Base-by-base conservation (phyloP, 2,329 filamentous ascomycete species). In the Scleromitrula shiraiana region DNA sequence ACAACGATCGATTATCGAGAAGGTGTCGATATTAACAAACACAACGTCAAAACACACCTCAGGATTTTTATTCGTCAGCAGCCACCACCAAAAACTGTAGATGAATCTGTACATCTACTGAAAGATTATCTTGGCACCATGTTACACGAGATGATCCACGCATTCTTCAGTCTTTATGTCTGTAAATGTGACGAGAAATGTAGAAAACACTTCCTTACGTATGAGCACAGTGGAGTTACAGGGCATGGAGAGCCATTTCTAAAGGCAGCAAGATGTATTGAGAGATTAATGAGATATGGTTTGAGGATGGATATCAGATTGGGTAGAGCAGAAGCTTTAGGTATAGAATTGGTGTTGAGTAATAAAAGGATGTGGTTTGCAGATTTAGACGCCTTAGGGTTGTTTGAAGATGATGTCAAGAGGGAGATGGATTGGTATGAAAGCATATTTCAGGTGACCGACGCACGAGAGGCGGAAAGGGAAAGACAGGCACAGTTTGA, bases 401-500 rank as follows among this genome's bases (percentile, higher is more conserved):
- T 47, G 29, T 27, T 30, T 15, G 7, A 29, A 14, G 38, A 35
- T 2, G 23, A 22, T 19, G 45, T 47, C n/a, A 2, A 35, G 22
- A 30, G 45, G 7, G 45, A 47, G 45, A 47, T 47, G 45, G 45
- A 47, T 47, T 47, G 38, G 29, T 47, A 41, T 17, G 22, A n/a
- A 15, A 24, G 12, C 4, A 7, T 42, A 2, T 27, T 35, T n/a
- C 7, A 41, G 2, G 33, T 27, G 3, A n/a, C n/a, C n/a, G 33
- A 45, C 12, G 8, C 15, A 26, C 4, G 24, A 38, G 9, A 14
- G n/a, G 4, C n/a, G 14, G 6, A 23, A 7, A 14, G 35, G 5
- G 20, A 35, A 12, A 30, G 29, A 10, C 10, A 14, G 8, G n/a
- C n/a, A 30, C 29, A 30, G n/a, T 12, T 39, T 4, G 35, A 39